Evolutionary conservation across 2,329 filamentous ascomycete genomes (phyloP).

Genomic region (Penicillium sp.): DNA sequence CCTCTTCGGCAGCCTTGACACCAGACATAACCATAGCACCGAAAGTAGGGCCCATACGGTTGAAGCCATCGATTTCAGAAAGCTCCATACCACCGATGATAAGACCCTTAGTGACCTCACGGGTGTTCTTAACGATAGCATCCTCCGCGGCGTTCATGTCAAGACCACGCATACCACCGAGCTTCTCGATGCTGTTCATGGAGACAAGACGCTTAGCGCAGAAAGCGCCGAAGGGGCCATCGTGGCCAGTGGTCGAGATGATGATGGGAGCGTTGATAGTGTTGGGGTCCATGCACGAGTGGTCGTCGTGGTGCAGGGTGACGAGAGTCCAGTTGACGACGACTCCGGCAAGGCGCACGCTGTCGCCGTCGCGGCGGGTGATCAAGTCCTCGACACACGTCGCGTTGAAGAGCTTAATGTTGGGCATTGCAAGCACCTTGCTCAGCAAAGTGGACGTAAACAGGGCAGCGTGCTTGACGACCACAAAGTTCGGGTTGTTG

Average conservation of each 20-base stretch:
- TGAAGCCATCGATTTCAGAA: conserved; percentile 82
- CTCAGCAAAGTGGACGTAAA: conserved; percentile 85
- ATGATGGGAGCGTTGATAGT: conserved; percentile 89
- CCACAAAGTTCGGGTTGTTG: conserved; percentile 78
- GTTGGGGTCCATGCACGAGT: conserved; percentile 95
- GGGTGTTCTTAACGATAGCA: conserved; percentile 85
- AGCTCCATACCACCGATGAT: conserved; percentile 96
- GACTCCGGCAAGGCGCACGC: conserved; percentile 73
- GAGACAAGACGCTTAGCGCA: conserved; percentile 83
- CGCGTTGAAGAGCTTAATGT: conserved; percentile 95
- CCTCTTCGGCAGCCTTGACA: conserved; percentile 87
- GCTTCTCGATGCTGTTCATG: conserved; percentile 75
- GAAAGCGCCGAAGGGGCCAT: conserved; percentile 87
- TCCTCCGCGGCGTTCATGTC: conserved; percentile 92
- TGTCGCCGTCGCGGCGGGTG: conserved; percentile 60
- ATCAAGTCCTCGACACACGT: conserved; percentile 90
- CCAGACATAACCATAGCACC: conserved; percentile 83
- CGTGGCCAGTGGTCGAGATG: conserved; percentile 86
- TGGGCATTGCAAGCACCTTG: conserved; percentile 80
- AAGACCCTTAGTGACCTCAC: conserved; percentile 79
- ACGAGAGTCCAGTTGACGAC: conserved; percentile 97
- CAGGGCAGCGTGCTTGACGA: conserved; percentile 88
- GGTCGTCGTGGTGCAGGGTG: conserved; percentile 78
- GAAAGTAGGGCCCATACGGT: conserved; percentile 86
- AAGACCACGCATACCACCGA: conserved; percentile 86